Base-by-base conservation (phyloP, 208 protist genomes). In the Wallacemonas sp. region DNA sequence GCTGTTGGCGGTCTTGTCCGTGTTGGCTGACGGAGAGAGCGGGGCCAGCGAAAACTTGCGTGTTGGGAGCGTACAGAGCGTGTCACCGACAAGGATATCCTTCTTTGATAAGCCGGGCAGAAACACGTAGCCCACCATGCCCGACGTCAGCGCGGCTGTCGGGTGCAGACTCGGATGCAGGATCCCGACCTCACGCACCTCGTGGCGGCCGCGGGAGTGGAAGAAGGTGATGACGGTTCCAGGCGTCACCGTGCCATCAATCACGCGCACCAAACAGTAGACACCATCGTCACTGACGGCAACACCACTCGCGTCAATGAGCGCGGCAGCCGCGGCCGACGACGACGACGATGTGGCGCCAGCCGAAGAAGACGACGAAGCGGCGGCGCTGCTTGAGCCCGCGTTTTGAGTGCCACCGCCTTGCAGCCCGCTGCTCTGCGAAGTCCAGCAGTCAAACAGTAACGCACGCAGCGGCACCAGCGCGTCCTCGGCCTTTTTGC, bases 61-160 rank as follows among this genome's bases (percentile, higher is more conserved):
- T 11, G 81, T 91, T 1, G 87, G 85, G 26, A 89, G 49, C 8
- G 74, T 85, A 67, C 80, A 95, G 54, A 99, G 57, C 3, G 98
- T 99, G 63, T 99, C 98, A 46, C 98, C 98, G 4, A 99, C 89
- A 17, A 76, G 80, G 30, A 97, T 94, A 21, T 98, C 96, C n/a
- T 77, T 74, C 36, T 86, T 79, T 0, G 46, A 72, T 39, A 95
- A 76, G 24, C 96, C 96, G 12, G 84, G 80, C 38, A 91, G 74
- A 36, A 97, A 83, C 14, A 99, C 67, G 68, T 98, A 99, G 27
- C 98, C 98, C 1, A 99, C 97, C 87, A 99, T 98, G 2, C 98
- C 98, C 0, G 92, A 67, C 5, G 81, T 88, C 12, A 97, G 80
- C 14, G 80, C 83, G n/a, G 70, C 70, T 0, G 86, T 93, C 6